phyloP scores from a whole-genome alignment of 176 grass and related monocot genomes.

The Calamus simplicifolius region DNA sequence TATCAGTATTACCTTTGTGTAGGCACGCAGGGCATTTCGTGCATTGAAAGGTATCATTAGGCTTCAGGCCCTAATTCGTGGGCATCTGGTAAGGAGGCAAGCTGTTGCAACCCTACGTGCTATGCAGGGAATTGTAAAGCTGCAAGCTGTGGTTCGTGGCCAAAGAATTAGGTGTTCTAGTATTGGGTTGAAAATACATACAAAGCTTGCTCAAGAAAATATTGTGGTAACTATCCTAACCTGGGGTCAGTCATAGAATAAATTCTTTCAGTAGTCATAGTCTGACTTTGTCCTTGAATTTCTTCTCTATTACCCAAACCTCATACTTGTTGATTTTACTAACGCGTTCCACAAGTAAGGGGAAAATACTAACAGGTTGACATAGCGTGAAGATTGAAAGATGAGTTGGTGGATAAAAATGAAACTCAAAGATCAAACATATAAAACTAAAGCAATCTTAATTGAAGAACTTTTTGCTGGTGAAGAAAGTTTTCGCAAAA shows the following conservation, averaged over 20 bases:
- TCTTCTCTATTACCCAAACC: not conserved
- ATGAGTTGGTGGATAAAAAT: too few relatives aligned
- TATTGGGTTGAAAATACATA: conserved; percentile 9
- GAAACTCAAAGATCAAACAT: too few relatives aligned
- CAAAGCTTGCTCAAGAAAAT: conserved; percentile 28
- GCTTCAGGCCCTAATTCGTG: conserved; percentile 83
- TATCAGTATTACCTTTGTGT: not conserved
- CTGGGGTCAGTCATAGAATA: not conserved
- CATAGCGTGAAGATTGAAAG: too few relatives aligned
- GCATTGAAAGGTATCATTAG: conserved; percentile 92
- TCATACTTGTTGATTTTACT: too few relatives aligned
- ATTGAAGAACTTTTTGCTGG: too few relatives aligned
- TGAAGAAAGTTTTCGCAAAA: too few relatives aligned
- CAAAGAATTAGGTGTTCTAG: conserved; percentile 43
- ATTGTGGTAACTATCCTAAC: conserved; percentile 26
- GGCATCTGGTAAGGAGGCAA: conserved; percentile 91
- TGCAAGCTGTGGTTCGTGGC: conserved; percentile 77
- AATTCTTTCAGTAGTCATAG: not conserved
- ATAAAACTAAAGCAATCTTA: too few relatives aligned
- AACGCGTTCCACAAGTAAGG: too few relatives aligned
- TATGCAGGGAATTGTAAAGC: conserved; percentile 58
- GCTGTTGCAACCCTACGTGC: conserved; percentile 61
- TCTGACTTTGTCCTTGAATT: not conserved
- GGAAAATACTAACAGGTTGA: too few relatives aligned
- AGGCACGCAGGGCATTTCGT: conserved; percentile 86